Evolutionary conservation across 2,329 filamentous ascomycete genomes (phyloP).

Genomic region (Ophiostoma pallidulum): DNA sequence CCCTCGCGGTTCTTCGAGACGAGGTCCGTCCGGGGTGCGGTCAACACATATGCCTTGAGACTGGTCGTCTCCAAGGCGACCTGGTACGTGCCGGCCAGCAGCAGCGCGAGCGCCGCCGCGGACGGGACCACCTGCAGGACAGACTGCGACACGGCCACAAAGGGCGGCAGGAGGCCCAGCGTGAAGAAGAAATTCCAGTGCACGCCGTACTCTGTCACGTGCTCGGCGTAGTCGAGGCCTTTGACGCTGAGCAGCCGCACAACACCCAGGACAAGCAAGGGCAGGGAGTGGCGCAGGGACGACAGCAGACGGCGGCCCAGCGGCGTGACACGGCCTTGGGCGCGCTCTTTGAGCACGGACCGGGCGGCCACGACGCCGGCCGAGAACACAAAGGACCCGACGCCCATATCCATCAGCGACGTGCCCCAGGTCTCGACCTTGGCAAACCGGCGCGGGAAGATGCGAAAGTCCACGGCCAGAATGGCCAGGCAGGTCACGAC

Average conservation of each 20-base stretch:
- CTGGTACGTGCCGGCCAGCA: slow-evolving; percentile 64
- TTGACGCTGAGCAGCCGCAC: slow-evolving; percentile 83
- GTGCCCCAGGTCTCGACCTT: slow-evolving; percentile 99
- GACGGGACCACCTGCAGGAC: slow-evolving; percentile 62
- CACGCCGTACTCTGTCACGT: slow-evolving; percentile 93
- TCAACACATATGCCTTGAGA: slow-evolving; percentile 75
- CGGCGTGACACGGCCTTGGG: slow-evolving; percentile 29
- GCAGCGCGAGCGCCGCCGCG: slow-evolving; percentile 63
- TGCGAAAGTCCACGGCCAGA: slow-evolving; percentile 87
- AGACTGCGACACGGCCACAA: slow-evolving; percentile 74
- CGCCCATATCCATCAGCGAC: slow-evolving; percentile 96
- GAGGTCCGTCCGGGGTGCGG: slow-evolving; percentile 67
- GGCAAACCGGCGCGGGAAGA: slow-evolving; percentile 89
- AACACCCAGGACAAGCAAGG: slow-evolving; percentile 69
- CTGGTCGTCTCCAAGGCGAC: slow-evolving; percentile 62
- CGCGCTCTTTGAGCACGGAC: slow-evolving; percentile 60
- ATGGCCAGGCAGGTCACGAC: slow-evolving; percentile 83
- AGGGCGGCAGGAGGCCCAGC: slow-evolving; percentile 76
- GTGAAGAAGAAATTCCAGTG: slow-evolving; percentile 99
- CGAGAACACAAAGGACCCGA: slow-evolving; percentile 95
- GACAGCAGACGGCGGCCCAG: slow-evolving; percentile 50
- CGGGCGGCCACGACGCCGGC: slow-evolving; percentile 84
- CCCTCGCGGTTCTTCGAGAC: slow-evolving; percentile 90
- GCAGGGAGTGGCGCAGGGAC: slow-evolving; percentile 71
- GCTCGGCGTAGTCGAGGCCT: slow-evolving; percentile 89